A percentile compares a stretch with the other conserved stretches of the same genome.
Evolutionary conservation across 176 grass and related monocot genomes (phyloP).

Genomic region (Eleusine indica): DNA sequence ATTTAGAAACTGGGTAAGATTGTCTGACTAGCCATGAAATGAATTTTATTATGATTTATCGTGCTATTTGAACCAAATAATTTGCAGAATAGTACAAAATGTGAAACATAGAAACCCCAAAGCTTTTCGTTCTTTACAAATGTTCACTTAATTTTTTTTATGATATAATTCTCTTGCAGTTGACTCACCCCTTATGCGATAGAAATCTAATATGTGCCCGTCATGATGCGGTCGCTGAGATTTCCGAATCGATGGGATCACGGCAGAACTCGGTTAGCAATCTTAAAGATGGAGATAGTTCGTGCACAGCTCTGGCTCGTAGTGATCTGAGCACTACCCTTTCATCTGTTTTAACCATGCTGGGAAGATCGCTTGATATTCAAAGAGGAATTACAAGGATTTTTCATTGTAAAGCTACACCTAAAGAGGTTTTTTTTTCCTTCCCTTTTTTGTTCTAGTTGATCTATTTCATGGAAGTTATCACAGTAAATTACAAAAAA

Average conservation of each 20-base stretch:
- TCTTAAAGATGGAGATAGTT: slow-evolving; percentile 28
- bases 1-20: slow-evolving; percentile 88
- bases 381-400: slow-evolving; percentile 94
- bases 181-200: slow-evolving; percentile 81
- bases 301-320: slow-evolving; percentile 32
- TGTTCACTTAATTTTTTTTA: slow-evolving; percentile 3
- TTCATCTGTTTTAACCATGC: slow-evolving; percentile 68
- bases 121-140: not conserved
- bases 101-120: not conserved
- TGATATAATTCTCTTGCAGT: slow-evolving; percentile 54
- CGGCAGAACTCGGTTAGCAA: slow-evolving; percentile 43
- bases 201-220: slow-evolving; percentile 80
- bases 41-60: slow-evolving; percentile 7
- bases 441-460: slow-evolving; percentile 17
- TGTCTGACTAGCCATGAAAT: slow-evolving; percentile 9
- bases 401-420: slow-evolving; percentile 83
- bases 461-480: not conserved
- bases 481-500: not conserved
- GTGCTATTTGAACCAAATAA: slow-evolving; percentile 6
- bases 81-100: not conserved
- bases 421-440: slow-evolving; percentile 61
- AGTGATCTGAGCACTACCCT: slow-evolving; percentile 68
- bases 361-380: slow-evolving; percentile 80
- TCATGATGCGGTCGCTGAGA: slow-evolving; percentile 87
- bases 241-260: slow-evolving; percentile 76